Base-by-base conservation (phyloP, 2,329 filamentous ascomycete species). In the Epichloe sylvatica region DNA sequence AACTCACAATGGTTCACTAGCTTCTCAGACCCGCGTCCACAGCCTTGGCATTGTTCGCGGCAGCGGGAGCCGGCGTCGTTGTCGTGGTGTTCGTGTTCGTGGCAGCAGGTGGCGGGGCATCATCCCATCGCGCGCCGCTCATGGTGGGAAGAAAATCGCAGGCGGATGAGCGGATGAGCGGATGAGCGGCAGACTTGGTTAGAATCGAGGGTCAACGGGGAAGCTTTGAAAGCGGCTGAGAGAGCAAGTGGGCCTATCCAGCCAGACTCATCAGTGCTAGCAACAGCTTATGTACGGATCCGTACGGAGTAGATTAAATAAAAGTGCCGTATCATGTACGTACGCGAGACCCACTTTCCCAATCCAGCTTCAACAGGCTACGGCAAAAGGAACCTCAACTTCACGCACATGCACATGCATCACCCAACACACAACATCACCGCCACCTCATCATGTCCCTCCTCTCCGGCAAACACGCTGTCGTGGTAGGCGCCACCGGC, bases 21-120 rank as follows among this genome's bases (percentile, higher is more conserved):
- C 84, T 88, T 65, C 79, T 80, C 63, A 94, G 70, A 46, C 90
- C 90, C 49, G 90, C 90, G 65, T 90, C 84, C 4, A 65, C 64
- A 25, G 59, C 57, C 39, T 62, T 57, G 46, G 58, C 57, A 44
- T 56, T 54, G 46, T 58, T 60, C 44, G 52, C 38, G 33, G 49
- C 46, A 46, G 53, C 34, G 30, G 41, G 15, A 12, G 34, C 9
- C 3, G 7, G 21, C 23, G 35, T 44, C 40, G 23, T 45, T 12
- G 40, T n/a, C 21, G 21, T 44, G 33, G 21, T 23, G 21, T 7
- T 45, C 23, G 21, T 23, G 21, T 7, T 45, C 23, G 35, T 30
- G 34, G 47, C 45, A 35, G 12, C 23, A 49, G 46, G 57, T 52
- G 56, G 62, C 59, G 60, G 63, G 58, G 60, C 60, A 60, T 63